These are phyloP conservation scores for Yamadazyma sp. DNA, from an alignment of 805 yeast genomes.

Conservation along the genomic window DNA sequence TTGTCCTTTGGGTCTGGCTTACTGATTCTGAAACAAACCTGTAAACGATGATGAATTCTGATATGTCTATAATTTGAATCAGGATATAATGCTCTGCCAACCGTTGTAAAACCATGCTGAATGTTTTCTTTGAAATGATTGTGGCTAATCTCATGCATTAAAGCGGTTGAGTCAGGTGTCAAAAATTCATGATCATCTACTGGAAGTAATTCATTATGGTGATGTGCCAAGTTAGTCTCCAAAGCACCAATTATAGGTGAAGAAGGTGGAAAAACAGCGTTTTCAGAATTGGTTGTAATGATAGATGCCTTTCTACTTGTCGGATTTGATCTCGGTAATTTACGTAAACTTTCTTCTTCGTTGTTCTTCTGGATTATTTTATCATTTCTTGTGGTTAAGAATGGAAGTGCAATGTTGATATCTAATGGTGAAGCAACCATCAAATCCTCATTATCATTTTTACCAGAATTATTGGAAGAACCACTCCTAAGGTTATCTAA, in stretches of 20 bases:
- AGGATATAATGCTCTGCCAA: slow-evolving; percentile 49
- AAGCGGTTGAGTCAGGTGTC: slow-evolving; percentile 28
- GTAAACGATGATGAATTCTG: slow-evolving; percentile 63
- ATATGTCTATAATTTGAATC: slow-evolving; percentile 64
- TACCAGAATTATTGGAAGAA: neutral
- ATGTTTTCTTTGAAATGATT: slow-evolving; percentile 23
- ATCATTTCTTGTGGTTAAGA: slow-evolving; percentile 36
- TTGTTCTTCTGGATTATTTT: slow-evolving; percentile 23
- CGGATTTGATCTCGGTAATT: slow-evolving; percentile 13
- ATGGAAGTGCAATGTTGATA: slow-evolving; percentile 42
- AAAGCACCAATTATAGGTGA: slow-evolving; percentile 38
- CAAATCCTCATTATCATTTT: slow-evolving; percentile 7
- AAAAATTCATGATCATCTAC: slow-evolving; percentile 15
- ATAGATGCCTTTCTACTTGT: slow-evolving; percentile 27
- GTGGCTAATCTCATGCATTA: slow-evolving; percentile 25
- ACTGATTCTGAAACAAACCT: slow-evolving; percentile 66
- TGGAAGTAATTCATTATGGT: slow-evolving; percentile 13
- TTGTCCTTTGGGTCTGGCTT: slow-evolving; percentile 50
- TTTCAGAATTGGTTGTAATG: slow-evolving; percentile 10
- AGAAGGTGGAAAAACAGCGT: slow-evolving; percentile 10
- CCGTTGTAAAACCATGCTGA: slow-evolving; percentile 33
- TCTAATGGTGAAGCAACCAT: slow-evolving; percentile 43
- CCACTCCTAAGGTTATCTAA: slow-evolving; percentile 3
- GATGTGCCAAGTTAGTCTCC: slow-evolving; percentile 37
- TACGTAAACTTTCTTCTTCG: slow-evolving; percentile 15